Conservation (phyloP, 495 filamentous ascomycete species). For the Talaromyces adpressus region DNA sequence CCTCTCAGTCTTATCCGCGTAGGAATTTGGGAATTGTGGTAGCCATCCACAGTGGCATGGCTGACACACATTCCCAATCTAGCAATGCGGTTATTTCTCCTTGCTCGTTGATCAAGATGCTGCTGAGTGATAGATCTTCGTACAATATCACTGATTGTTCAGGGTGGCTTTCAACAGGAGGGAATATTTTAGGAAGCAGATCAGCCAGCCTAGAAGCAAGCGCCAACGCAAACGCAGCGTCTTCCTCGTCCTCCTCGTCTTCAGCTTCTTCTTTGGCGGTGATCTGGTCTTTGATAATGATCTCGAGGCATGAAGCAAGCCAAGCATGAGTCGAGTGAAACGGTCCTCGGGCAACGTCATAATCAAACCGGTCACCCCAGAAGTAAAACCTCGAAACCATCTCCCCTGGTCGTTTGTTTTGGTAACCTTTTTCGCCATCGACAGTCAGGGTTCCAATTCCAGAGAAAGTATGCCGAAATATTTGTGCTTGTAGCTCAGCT, state of each 20-base stretch:
- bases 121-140: conserved; percentile 38
- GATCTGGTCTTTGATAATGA: conserved; percentile 5
- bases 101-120: conserved; percentile 41
- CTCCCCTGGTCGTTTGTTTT: conserved; percentile 9
- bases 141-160: conserved; percentile 38
- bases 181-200: conserved; percentile 8
- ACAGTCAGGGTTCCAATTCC: conserved; percentile 28
- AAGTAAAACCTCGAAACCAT: conserved; percentile 30
- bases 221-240: neutral
- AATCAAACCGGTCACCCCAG: conserved; percentile 19
- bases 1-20: conserved; percentile 12
- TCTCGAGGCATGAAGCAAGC: conserved; percentile 15
- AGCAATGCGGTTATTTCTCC: conserved; percentile 38
- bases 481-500: conserved; percentile 26
- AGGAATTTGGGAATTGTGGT: conserved; percentile 40
- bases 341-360: conserved; percentile 16
- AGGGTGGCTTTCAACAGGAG: conserved; percentile 11
- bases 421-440: conserved; percentile 8
- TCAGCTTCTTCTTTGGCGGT: conserved; percentile 3
- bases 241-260: conserved; percentile 12
- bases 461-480: conserved; percentile 21
- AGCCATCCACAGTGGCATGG: conserved; percentile 39
- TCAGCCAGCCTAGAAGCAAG: conserved; percentile 1
- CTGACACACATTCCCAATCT: conserved; percentile 48
- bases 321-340: conserved; percentile 21